These are phyloP conservation scores for Ustilago curta DNA, from an alignment of 1,284 basidiomycete genomes.

Conservation along the genomic window DNA sequence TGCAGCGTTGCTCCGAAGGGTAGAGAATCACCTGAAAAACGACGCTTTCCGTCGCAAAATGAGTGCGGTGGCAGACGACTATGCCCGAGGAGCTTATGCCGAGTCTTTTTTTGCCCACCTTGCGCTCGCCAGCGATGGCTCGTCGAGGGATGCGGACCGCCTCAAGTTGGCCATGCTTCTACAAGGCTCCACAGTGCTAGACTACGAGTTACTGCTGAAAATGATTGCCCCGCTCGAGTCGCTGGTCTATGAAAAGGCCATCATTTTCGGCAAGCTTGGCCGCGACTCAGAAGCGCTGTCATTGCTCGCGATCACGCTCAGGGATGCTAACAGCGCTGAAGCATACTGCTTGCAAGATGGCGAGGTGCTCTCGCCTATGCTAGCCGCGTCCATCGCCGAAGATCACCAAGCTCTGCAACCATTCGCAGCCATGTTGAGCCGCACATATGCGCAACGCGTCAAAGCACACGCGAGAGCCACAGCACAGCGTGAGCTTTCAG, in stretches of 20 bases:
- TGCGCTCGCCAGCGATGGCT: constrained; percentile 40
- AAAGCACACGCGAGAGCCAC: constrained; percentile 31
- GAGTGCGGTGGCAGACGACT: constrained; percentile 38
- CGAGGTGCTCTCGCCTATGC: constrained; percentile 51
- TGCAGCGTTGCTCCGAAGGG: constrained; percentile 21
- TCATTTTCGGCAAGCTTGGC: constrained; percentile 55
- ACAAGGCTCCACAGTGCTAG: constrained; percentile 53
- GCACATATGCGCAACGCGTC: constrained; percentile 39
- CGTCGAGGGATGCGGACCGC: constrained; percentile 27
- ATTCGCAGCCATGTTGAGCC: constrained; percentile 45
- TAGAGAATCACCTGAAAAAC: constrained; percentile 18
- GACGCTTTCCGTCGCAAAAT: constrained; percentile 21
- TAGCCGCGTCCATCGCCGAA: constrained; percentile 44
- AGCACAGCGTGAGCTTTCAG: constrained; percentile 10
- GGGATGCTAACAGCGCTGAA: constrained; percentile 61
- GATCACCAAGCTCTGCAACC: constrained; percentile 35
- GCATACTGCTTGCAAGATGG: constrained; percentile 60
- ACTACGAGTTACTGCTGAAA: constrained; percentile 23
- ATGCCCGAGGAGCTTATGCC: constrained; percentile 47
- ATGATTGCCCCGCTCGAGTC: constrained; percentile 19
- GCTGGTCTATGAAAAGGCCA: constrained; percentile 53
- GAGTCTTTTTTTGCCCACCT: constrained; percentile 61
- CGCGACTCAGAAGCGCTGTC: constrained; percentile 53
- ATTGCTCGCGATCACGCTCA: constrained; percentile 49
- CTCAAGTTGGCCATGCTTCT: constrained; percentile 60